Evolutionary conservation across 331 rosid species (phyloP).

Genomic region (Erythrophleum ivorense): DNA sequence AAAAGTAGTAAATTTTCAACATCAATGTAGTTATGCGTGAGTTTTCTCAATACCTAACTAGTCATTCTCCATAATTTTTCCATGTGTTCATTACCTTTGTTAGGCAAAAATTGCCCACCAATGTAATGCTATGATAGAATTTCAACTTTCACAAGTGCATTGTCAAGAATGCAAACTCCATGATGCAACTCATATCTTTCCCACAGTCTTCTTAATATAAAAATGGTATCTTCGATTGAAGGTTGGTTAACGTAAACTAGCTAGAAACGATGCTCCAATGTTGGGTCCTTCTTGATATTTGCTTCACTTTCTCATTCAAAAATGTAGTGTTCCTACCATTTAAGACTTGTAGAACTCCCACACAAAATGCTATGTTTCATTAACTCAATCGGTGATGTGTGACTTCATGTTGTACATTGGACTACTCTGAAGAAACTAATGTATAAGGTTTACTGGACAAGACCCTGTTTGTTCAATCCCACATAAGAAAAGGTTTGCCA

Average conservation of each 20-base stretch:
- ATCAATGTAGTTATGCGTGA: constrained; percentile 6
- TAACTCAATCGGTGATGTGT: too few species aligned
- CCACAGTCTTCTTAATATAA: constrained; percentile 86
- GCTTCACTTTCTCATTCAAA: too few species aligned
- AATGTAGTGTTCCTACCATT: too few species aligned
- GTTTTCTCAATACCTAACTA: constrained; percentile 23
- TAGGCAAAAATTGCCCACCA: constrained; percentile 95
- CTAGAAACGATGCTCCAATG: constrained; percentile 96
- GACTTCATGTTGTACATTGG: too few species aligned
- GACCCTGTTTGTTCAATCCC: too few species aligned
- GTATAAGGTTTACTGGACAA: too few species aligned
- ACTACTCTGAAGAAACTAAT: too few species aligned
- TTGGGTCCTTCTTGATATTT: constrained; percentile 93
- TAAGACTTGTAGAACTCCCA: too few species aligned
- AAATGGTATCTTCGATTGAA: constrained; percentile 81
- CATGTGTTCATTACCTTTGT: constrained; percentile 70
- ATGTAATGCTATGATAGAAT: constrained; percentile 95
- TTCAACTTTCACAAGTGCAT: constrained; percentile 97
- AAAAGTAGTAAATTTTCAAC: background rate
- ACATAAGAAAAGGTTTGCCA: too few species aligned
- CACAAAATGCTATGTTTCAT: too few species aligned
- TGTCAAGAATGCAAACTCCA: constrained; percentile 94
- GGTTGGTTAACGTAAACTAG: constrained; percentile 99
- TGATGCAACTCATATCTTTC: constrained; percentile 99
- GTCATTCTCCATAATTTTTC: background rate